Evolutionary conservation across 148 eudicot genomes (phyloP).

Genomic region (Agrostemma githago): DNA sequence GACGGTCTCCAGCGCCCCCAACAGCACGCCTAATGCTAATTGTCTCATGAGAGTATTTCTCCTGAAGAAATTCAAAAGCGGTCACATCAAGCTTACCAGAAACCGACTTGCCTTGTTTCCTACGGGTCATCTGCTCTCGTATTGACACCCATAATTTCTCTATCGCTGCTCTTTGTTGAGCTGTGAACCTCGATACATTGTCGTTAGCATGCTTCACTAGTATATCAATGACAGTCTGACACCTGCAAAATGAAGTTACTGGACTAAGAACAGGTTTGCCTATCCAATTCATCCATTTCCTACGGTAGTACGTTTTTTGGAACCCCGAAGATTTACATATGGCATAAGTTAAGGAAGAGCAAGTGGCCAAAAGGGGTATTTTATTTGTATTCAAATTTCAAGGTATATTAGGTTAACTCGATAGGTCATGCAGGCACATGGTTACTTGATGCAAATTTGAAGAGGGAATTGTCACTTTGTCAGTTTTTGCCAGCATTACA

Average conservation of each 20-base stretch:
- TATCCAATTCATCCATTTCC: too few relatives aligned
- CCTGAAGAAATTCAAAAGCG: constrained; percentile 81
- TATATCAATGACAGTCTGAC: constrained; percentile 93
- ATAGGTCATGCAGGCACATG: background rate
- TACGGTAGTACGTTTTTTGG: too few relatives aligned
- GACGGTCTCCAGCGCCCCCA: constrained; percentile 70
- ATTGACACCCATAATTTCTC: constrained; percentile 82
- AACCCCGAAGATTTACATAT: too few relatives aligned
- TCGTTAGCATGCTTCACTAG: constrained; percentile 83
- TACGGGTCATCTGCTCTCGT: constrained; percentile 65
- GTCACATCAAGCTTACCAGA: constrained; percentile 96
- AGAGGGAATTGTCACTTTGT: too few relatives aligned
- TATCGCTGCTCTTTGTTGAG: constrained; percentile 70
- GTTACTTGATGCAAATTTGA: background rate
- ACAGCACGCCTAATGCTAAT: constrained; percentile 89
- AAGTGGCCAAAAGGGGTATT: too few relatives aligned
- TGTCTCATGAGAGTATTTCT: constrained; percentile 83
- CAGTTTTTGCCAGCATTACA: background rate
- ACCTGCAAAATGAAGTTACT: constrained; percentile 49
- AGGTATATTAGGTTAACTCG: background rate
- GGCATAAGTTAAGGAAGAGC: too few relatives aligned
- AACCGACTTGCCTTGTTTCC: constrained; percentile 93
- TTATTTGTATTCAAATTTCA: background rate
- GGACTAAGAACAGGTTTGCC: background rate
- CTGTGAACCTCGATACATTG: constrained; percentile 69